phyloP scores from a whole-genome alignment of 805 yeast species.

The Cyberlindnera suaveolens region DNA sequence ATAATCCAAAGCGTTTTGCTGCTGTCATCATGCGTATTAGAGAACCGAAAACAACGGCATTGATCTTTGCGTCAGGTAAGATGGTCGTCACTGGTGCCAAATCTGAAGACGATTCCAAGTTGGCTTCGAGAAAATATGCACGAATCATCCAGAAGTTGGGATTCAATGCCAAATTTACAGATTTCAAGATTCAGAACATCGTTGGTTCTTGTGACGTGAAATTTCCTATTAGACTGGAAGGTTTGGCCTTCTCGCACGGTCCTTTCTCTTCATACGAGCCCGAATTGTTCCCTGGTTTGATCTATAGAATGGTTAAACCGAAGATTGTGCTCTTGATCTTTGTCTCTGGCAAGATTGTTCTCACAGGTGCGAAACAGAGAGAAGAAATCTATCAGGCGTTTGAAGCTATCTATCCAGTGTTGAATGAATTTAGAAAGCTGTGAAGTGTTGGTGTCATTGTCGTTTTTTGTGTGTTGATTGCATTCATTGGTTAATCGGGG shows the following conservation, averaged over 20 bases:
- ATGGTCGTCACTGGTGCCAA: constrained; percentile 99
- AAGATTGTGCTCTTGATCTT: constrained; percentile 92
- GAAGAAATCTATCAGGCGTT: constrained; percentile 98
- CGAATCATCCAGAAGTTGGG: constrained; percentile 97
- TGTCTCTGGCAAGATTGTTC: constrained; percentile 94
- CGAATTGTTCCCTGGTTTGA: constrained; percentile 94
- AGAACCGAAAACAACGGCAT: constrained; percentile 97
- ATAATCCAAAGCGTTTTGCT: constrained; percentile 97
- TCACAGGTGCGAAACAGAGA: constrained; percentile 98
- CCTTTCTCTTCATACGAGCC: constrained; percentile 98
- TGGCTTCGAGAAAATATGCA: constrained; percentile 96
- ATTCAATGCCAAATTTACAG: constrained; percentile 95
- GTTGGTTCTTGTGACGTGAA: constrained; percentile 99
- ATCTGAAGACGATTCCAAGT: constrained; percentile 96
- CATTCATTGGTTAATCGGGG: no score
- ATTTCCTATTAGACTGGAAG: constrained; percentile 95
- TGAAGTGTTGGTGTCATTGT: constrained; percentile 11
- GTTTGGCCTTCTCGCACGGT: constrained; percentile 96
- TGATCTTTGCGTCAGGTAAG: constrained; percentile 96
- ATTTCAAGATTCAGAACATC: constrained; percentile 95
- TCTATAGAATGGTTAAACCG: constrained; percentile 99
- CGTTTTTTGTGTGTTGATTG: no score
- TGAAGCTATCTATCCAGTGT: constrained; percentile 96
- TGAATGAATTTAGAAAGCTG: constrained; percentile 91
- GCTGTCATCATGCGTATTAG: constrained; percentile 99